A percentile compares a stretch with the other conserved stretches of the same genome.
Conservation (phyloP, 2,329 filamentous ascomycete genomes). For the Stagonosporopsis tanaceti region DNA sequence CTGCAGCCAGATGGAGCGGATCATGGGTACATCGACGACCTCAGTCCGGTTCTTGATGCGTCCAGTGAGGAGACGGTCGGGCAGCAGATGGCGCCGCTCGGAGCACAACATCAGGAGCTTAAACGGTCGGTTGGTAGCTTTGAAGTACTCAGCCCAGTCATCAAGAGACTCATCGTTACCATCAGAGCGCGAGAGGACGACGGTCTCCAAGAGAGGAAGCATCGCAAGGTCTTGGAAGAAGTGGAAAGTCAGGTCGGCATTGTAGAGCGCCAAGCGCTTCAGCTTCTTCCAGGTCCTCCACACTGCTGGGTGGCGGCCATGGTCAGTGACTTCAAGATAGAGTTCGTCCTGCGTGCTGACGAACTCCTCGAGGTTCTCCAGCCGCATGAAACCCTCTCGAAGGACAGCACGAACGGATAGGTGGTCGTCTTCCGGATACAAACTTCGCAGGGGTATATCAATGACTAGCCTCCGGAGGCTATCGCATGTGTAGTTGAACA, state of each 20-base stretch:
- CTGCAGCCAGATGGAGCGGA: slow-evolving; percentile 52
- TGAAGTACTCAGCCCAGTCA: slow-evolving; percentile 55
- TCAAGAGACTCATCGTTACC: slow-evolving; percentile 29
- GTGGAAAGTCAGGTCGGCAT: slow-evolving; percentile 48
- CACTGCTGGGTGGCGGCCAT: slow-evolving; percentile 41
- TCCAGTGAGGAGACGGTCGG: slow-evolving; percentile 26
- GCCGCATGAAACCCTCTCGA: slow-evolving; percentile 55
- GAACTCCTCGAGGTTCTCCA: slow-evolving; percentile 59
- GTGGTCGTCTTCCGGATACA: slow-evolving; percentile 55
- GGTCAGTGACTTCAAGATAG: slow-evolving; percentile 43
- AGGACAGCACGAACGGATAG: slow-evolving; percentile 50
- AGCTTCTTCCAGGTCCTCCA: slow-evolving; percentile 58
- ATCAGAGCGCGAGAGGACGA: slow-evolving; percentile 55
- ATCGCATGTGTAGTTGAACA: slow-evolving; percentile 53
- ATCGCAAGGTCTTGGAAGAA: slow-evolving; percentile 44
- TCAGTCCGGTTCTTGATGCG: slow-evolving; percentile 37
- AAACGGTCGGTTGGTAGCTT: slow-evolving; percentile 22
- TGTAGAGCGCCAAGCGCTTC: slow-evolving; percentile 55
- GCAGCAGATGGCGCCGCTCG: slow-evolving; percentile 23
- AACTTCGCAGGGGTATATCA: slow-evolving; percentile 57
- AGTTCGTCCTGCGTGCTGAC: slow-evolving; percentile 59
- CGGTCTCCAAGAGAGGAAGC: slow-evolving; percentile 50
- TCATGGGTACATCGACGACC: slow-evolving; percentile 45
- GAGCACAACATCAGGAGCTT: slow-evolving; percentile 35
- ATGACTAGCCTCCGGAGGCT: slow-evolving; percentile 58